Base-by-base conservation (phyloP, 768 basidiomycete species). In the Albatrellus ellisii region DNA sequence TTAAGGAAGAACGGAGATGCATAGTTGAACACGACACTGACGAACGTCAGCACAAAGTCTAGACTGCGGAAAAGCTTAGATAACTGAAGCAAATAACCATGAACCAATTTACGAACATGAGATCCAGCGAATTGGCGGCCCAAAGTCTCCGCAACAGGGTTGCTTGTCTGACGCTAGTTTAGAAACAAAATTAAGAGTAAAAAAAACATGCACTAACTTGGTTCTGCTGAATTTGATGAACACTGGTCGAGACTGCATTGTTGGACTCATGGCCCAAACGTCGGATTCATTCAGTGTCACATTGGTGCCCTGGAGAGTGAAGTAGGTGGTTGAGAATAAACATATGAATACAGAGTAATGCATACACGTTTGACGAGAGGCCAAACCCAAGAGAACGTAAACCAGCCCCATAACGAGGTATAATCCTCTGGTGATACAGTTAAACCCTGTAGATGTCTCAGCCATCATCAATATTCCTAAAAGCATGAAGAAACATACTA, bases 1-100 rank as follows among this genome's bases (percentile, higher is more conserved):
- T 85, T 88, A 33, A 95, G 67, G 64, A 92, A 90, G 63, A 78
- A 90, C 6, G 91, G 90, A 0, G 74, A 72, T 0, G 76, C 68
- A 59, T 90, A 94, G 51, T 81, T 82, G 61, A 88, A 80, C 0
- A 71, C 24, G 24, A 90, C 77, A 49, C 77, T 77, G 43, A 79
- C 54, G 45, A 79, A 61, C 0, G 88, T 86, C 31, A 90, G 61
- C 2, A 50, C 11, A 46, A 79, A 77, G 54, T 91, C 88, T 33
- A 86, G 46, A 22, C 49, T 51, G 24, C 27, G 21, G 29, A 42
- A 33, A 27, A 25, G 26, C n/a, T n/a, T n/a, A 12, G 12, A 42
- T 17, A 36, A 37, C 12, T 10, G 32, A 28, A 9, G n/a, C 26
- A 12, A 15, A 37, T 15, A 17, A 27, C 14, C n/a, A 9, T n/a